Evolutionary conservation across 176 grass and related monocot genomes (phyloP).

Genomic region (Pharus latifolius): DNA sequence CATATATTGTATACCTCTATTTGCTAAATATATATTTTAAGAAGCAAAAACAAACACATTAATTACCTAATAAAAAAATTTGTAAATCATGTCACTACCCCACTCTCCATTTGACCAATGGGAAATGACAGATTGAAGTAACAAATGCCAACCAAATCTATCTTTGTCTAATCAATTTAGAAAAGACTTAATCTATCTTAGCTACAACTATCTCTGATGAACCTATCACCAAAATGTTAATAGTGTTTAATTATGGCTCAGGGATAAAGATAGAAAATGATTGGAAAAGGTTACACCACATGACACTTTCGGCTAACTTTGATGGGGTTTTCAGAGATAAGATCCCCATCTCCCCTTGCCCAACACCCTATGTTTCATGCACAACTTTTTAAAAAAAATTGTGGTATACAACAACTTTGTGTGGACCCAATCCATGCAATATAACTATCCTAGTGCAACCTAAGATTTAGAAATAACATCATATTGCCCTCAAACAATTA

Average conservation of each 20-base stretch:
- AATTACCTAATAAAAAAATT: too few species aligned
- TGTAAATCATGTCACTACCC: too few species aligned
- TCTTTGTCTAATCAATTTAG: background rate
- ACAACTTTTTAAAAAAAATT: slow-evolving; percentile 39
- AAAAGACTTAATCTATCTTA: background rate
- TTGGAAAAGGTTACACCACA: slow-evolving; percentile 51
- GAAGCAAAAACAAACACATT: too few species aligned
- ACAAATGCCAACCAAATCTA: slow-evolving; percentile 9
- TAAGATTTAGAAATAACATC: slow-evolving; percentile 11
- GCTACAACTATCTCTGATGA: slow-evolving; percentile 16
- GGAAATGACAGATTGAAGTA: background rate
- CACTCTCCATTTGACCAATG: background rate
- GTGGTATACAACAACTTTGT: slow-evolving; percentile 5
- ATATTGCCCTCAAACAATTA: slow-evolving; percentile 2
- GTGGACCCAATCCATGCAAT: slow-evolving; percentile 31
- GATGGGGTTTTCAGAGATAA: slow-evolving; percentile 77
- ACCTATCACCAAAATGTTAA: slow-evolving; percentile 16
- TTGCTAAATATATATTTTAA: too few species aligned
- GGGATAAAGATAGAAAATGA: slow-evolving; percentile 69
- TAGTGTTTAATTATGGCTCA: slow-evolving; percentile 26
- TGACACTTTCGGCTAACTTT: slow-evolving; percentile 77
- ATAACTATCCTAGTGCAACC: slow-evolving; percentile 28
- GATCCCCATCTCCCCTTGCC: slow-evolving; percentile 45
- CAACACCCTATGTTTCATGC: slow-evolving; percentile 28
- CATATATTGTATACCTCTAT: too few species aligned